Conservation (phyloP, 108 stramenopile genomes). For the Cyclotella baltica region DNA sequence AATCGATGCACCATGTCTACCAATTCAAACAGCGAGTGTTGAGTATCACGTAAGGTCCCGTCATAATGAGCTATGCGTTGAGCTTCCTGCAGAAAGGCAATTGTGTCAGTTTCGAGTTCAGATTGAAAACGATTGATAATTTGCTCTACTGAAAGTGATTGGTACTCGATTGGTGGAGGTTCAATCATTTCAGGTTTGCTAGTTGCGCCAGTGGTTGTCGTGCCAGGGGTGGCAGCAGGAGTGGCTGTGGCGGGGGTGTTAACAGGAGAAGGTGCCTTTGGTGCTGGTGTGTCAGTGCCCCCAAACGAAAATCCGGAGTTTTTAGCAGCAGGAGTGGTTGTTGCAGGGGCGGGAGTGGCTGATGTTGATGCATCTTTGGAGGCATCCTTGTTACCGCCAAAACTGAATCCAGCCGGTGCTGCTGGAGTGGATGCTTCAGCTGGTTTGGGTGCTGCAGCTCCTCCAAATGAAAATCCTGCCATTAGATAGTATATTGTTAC, state of each 20-base stretch:
- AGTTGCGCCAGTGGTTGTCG: conserved; percentile 11
- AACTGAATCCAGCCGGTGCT: conserved; percentile 25
- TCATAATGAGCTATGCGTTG: conserved; percentile 83
- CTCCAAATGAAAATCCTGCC: conserved; percentile 9
- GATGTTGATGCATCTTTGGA: conserved; percentile 15
- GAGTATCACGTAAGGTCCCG: conserved; percentile 74
- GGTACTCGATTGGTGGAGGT: conserved; percentile 77
- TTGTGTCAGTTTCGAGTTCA: conserved; percentile 77
- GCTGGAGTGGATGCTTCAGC: background rate
- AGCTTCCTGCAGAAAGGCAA: conserved; percentile 74
- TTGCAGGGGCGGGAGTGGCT: conserved; percentile 17
- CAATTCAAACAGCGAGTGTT: conserved; percentile 65
- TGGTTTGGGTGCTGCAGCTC: conserved; percentile 2
- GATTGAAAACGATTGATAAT: conserved; percentile 80
- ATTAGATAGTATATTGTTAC: too few species aligned
- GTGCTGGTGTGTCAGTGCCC: conserved; percentile 41
- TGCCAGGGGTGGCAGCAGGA: conserved; percentile 4
- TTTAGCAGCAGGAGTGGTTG: conserved; percentile 28
- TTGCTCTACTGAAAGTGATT: conserved; percentile 86
- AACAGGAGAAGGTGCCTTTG: conserved; percentile 23
- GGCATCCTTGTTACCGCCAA: conserved; percentile 18
- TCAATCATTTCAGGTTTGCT: conserved; percentile 45
- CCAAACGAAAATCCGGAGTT: conserved; percentile 51
- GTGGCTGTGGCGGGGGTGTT: conserved; percentile 27
- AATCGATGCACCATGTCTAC: conserved; percentile 62